phyloP scores from a whole-genome alignment of 768 basidiomycete genomes.

The Serendipita vermifera region DNA sequence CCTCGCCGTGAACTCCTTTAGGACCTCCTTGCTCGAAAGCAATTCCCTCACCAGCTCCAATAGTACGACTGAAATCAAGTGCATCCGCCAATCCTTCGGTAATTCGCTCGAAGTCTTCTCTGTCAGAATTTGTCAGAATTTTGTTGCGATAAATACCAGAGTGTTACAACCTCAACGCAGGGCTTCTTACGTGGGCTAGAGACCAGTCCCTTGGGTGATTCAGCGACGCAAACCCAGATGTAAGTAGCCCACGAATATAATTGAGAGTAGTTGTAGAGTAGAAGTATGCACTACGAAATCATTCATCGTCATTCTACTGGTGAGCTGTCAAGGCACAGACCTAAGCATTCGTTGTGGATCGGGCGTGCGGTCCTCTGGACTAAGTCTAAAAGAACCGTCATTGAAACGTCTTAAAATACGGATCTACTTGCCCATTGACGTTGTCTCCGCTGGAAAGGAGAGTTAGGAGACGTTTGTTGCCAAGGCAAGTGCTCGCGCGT shows the following conservation, averaged over 20 bases:
- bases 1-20: conserved; percentile 62
- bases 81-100: conserved; percentile 78
- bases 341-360: conserved; percentile 82
- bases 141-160: neutral
- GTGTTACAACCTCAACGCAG: conserved; percentile 44
- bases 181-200: conserved; percentile 78
- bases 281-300: conserved; percentile 68
- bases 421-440: conserved; percentile 61
- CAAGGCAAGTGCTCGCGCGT: conserved; percentile 17
- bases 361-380: conserved; percentile 67
- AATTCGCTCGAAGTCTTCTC: conserved; percentile 74
- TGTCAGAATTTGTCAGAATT: conserved; percentile 22
- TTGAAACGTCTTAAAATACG: neutral
- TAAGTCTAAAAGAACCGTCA: conserved; percentile 32
- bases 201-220: conserved; percentile 89
- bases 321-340: conserved; percentile 36
- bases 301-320: neutral
- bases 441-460: conserved; percentile 67
- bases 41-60: conserved; percentile 52
- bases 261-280: conserved; percentile 90
- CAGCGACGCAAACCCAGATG: conserved; percentile 87
- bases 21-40: conserved; percentile 62
- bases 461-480: neutral
- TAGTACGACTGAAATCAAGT: conserved; percentile 82
- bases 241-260: conserved; percentile 74